phyloP scores from a whole-genome alignment of 768 basidiomycete genomes.

The Tricholoma sp. region DNA sequence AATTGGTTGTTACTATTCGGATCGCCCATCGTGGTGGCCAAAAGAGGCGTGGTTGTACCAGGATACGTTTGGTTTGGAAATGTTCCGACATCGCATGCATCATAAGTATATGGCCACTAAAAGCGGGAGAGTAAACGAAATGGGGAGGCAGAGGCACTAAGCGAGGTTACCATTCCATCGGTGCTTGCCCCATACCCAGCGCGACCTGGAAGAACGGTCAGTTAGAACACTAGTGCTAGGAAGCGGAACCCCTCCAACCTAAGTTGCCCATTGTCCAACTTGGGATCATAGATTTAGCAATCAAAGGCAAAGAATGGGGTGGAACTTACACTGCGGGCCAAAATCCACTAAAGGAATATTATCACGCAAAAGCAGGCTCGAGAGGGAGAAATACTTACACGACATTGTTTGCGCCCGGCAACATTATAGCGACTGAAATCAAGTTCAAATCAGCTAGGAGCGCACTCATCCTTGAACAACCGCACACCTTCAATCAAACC shows the following conservation, averaged over 20 bases:
- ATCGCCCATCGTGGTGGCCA: conserved; percentile 40
- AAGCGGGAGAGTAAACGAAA: neutral
- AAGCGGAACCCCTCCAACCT: conserved; percentile 22
- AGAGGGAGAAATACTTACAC: conserved; percentile 19
- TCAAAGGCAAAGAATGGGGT: neutral
- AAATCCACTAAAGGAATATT: conserved; percentile 23
- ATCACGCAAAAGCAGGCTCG: neutral
- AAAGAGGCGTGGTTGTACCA: conserved; percentile 43
- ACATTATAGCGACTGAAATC: conserved; percentile 23
- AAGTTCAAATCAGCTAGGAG: neutral
- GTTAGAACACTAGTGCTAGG: conserved; percentile 25
- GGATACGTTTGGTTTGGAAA: conserved; percentile 71
- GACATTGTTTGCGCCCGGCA: conserved; percentile 28
- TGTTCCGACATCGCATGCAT: conserved; percentile 77
- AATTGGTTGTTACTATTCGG: conserved; percentile 35
- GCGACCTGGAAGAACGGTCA: conserved; percentile 37
- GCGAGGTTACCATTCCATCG: conserved; percentile 53
- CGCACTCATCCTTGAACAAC: conserved; percentile 7
- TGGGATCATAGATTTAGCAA: neutral
- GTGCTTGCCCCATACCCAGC: conserved; percentile 69
- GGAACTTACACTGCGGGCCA: conserved; percentile 37
- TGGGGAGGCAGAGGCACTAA: neutral
- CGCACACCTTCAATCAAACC: conserved; percentile 54
- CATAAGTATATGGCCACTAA: conserved; percentile 67
- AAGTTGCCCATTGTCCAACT: conserved; percentile 50